These are phyloP conservation scores for Chlamydomonas sphaeroides DNA, from an alignment of 139 green algal species.

Conservation along the genomic window DNA sequence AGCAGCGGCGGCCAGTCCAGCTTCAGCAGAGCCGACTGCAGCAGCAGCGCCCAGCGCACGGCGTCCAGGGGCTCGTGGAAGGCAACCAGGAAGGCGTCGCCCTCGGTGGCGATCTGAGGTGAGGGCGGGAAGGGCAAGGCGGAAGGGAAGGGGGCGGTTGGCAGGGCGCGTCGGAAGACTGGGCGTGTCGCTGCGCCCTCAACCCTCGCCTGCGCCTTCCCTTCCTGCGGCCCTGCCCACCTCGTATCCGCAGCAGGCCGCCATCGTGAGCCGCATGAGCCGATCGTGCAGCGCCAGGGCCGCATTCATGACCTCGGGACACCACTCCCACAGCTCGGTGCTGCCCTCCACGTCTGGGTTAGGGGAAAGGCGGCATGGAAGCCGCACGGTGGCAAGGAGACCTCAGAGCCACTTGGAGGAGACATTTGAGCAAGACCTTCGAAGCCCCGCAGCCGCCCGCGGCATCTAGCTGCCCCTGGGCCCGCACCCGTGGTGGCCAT, in stretches of 20 bases:
- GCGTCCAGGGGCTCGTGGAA: constrained; percentile 38
- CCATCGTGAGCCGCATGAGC: constrained; percentile 14
- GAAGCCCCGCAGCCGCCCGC: no score
- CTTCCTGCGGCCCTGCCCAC: no score
- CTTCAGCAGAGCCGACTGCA: constrained; percentile 35
- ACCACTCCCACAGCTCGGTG: constrained; percentile 38
- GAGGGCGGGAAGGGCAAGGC: not conserved
- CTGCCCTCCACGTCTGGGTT: constrained; percentile 17
- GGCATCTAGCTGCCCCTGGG: no score
- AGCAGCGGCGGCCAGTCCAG: constrained; percentile 32
- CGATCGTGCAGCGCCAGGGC: constrained; percentile 25
- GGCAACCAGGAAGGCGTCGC: constrained; percentile 32
- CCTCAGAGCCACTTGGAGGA: no score
- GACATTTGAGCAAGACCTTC: no score
- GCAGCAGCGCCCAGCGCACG: constrained; percentile 22
- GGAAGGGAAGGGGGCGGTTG: not conserved
- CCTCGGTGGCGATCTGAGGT: constrained; percentile 11
- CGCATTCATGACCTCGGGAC: constrained; percentile 23
- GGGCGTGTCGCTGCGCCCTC: not conserved
- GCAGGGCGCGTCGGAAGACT: no score
- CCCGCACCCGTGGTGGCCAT: no score
- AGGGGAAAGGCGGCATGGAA: no score
- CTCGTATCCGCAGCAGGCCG: constrained; percentile 32
- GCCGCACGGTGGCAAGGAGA: no score
- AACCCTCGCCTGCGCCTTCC: no score